Evolutionary conservation across 2,329 filamentous ascomycete genomes (phyloP).

Genomic region (Metarhizium sp.): DNA sequence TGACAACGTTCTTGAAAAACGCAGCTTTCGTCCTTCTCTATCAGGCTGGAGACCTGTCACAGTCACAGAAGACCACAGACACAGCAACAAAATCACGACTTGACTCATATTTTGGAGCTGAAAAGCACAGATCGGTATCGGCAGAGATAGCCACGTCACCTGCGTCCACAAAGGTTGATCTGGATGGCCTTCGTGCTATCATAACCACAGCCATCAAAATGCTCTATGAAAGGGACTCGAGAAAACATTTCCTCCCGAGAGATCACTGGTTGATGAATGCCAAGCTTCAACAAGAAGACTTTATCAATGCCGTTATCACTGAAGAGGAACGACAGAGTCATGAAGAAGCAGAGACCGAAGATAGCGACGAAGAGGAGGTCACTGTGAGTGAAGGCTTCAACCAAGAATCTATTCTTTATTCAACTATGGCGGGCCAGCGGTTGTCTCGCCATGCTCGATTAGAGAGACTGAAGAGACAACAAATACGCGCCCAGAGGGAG

Average conservation of each 20-base stretch:
- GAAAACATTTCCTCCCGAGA: constrained; percentile 72
- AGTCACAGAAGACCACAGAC: constrained; percentile 13
- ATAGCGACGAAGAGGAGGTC: constrained; percentile 16
- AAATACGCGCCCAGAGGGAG: constrained; percentile 57
- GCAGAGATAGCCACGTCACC: background rate
- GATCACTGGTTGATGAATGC: constrained; percentile 90
- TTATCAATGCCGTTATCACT: constrained; percentile 74
- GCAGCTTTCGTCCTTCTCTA: constrained; percentile 85
- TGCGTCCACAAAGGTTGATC: constrained; percentile 40
- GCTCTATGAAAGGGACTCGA: constrained; percentile 87
- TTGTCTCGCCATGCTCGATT: constrained; percentile 54
- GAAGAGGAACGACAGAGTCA: constrained; percentile 74
- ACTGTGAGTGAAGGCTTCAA: constrained; percentile 24
- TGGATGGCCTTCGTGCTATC: constrained; percentile 70
- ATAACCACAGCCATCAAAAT: constrained; percentile 75
- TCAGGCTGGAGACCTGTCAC: constrained; percentile 56
- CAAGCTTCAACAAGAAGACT: constrained; percentile 80
- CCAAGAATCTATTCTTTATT: constrained; percentile 15
- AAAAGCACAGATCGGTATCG: background rate
- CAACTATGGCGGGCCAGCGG: constrained; percentile 42
- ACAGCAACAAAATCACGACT: constrained; percentile 16
- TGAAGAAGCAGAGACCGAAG: constrained; percentile 31
- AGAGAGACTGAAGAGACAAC: constrained; percentile 53
- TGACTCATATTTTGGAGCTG: constrained; percentile 18
- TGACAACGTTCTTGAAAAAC: constrained; percentile 83